Conservation (phyloP, 208 protist genomes). For the Endotrypanum monterogeii region DNA sequence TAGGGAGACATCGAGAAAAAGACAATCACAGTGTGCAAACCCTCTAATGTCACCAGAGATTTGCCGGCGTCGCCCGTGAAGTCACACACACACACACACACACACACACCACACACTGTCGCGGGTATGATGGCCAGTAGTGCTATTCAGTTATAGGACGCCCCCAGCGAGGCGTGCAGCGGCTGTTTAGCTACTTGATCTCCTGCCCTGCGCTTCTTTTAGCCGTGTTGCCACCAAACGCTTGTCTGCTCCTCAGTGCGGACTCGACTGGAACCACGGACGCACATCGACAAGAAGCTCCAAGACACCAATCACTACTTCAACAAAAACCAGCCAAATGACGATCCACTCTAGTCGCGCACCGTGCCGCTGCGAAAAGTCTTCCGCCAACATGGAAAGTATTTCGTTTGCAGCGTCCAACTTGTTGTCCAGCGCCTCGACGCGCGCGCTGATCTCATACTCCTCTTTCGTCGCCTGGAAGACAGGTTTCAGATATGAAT, state of each 20-base stretch:
- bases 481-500: conserved; percentile 76
- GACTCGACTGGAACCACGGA: conserved; percentile 44
- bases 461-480: conserved; percentile 80
- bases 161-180: too few relatives aligned
- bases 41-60: too few relatives aligned
- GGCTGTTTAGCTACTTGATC: too few relatives aligned
- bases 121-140: too few relatives aligned
- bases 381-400: conserved; percentile 74
- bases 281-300: conserved; percentile 65
- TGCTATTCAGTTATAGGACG: too few relatives aligned
- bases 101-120: too few relatives aligned
- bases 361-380: conserved; percentile 77
- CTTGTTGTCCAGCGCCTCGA: conserved; percentile 78
- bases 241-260: neutral
- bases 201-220: too few relatives aligned
- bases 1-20: too few relatives aligned
- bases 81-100: too few relatives aligned
- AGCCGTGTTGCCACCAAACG: neutral
- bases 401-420: conserved; percentile 80
- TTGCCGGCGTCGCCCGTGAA: too few relatives aligned
- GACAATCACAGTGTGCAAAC: too few relatives aligned
- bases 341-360: conserved; percentile 85
- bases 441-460: conserved; percentile 64
- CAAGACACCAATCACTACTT: conserved; percentile 79
- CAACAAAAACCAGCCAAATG: conserved; percentile 82